phyloP scores from a whole-genome alignment of 1,284 basidiomycete genomes.

The Moesziomyces sp. region DNA sequence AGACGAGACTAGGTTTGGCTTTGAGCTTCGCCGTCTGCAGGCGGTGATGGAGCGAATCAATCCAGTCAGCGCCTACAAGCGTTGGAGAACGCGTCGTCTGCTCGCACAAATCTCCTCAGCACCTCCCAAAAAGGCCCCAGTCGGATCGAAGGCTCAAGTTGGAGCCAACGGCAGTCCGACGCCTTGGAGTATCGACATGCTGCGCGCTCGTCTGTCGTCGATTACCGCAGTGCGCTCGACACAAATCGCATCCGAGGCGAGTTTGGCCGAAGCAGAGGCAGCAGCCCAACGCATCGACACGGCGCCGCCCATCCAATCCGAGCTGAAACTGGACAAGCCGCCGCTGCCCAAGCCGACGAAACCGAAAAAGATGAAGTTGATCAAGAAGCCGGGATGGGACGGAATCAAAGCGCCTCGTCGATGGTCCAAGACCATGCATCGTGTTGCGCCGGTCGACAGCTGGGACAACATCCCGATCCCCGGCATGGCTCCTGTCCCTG shows the following conservation, averaged over 20 bases:
- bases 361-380: not conserved
- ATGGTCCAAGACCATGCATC: constrained; percentile 3
- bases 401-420: not conserved
- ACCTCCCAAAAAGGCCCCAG: not conserved
- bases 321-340: not conserved
- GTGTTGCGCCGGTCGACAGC: not conserved
- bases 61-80: constrained; percentile 2
- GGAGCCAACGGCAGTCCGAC: not conserved
- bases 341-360: not conserved
- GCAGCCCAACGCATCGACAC: constrained; percentile 11
- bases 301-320: constrained; percentile 7
- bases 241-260: not conserved
- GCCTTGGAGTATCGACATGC: constrained; percentile 1
- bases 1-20: not conserved
- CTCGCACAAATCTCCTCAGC: constrained; percentile 7
- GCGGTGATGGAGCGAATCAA: not conserved
- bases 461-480: constrained; percentile 11
- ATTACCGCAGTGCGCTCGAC: constrained; percentile 2
- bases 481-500: constrained; percentile 4
- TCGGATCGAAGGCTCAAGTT: too few relatives aligned
- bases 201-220: constrained; percentile 9
- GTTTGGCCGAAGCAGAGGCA: not conserved
- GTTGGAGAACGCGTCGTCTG: constrained; percentile 17
- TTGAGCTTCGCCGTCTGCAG: not conserved
- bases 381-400: not conserved